These are phyloP conservation scores for Fusarium humuli DNA, from an alignment of 2,329 filamentous ascomycete genomes.

Conservation along the genomic window DNA sequence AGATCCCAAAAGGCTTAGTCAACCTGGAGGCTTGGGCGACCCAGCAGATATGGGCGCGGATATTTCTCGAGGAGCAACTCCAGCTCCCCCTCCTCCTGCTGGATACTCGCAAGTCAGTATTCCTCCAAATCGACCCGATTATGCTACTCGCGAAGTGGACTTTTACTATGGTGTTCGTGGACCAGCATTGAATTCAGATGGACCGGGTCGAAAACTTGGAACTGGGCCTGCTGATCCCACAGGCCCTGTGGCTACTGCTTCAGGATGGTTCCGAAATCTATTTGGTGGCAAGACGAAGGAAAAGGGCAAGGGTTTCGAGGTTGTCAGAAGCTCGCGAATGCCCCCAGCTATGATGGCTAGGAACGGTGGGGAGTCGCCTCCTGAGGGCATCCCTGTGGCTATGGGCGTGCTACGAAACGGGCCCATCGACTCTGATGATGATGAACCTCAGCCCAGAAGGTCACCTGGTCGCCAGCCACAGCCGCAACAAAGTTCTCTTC, in stretches of 20 bases:
- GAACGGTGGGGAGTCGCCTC: slow-evolving; percentile 73
- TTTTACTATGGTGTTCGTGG: slow-evolving; percentile 96
- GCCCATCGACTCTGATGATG: slow-evolving; percentile 74
- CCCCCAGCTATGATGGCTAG: slow-evolving; percentile 76
- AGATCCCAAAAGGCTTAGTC: slow-evolving; percentile 55
- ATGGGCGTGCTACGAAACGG: slow-evolving; percentile 70
- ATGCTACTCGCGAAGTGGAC: slow-evolving; percentile 93
- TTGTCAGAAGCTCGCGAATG: slow-evolving; percentile 89
- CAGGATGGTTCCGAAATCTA: slow-evolving; percentile 86
- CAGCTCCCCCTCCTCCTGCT: slow-evolving; percentile 53
- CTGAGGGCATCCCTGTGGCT: slow-evolving; percentile 73
- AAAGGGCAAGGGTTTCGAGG: slow-evolving; percentile 96
- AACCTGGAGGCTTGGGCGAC: slow-evolving; percentile 52
- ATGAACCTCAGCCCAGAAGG: slow-evolving; percentile 48
- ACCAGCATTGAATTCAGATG: slow-evolving; percentile 84
- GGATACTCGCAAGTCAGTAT: slow-evolving; percentile 52
- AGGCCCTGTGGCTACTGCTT: slow-evolving; percentile 87
- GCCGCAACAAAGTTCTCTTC: slow-evolving; percentile 52
- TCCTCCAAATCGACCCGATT: slow-evolving; percentile 77
- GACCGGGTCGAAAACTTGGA: slow-evolving; percentile 84
- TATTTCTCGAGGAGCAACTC: slow-evolving; percentile 58
- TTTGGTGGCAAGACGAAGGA: slow-evolving; percentile 91
- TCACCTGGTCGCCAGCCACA: slow-evolving; percentile 45
- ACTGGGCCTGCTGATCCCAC: slow-evolving; percentile 96
- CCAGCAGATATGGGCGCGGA: slow-evolving; percentile 56